Evolutionary conservation across 129 eudicot species (phyloP), one percentile per base, ranked within the genome.

Genomic region (Artemisia tridentata): DNA sequence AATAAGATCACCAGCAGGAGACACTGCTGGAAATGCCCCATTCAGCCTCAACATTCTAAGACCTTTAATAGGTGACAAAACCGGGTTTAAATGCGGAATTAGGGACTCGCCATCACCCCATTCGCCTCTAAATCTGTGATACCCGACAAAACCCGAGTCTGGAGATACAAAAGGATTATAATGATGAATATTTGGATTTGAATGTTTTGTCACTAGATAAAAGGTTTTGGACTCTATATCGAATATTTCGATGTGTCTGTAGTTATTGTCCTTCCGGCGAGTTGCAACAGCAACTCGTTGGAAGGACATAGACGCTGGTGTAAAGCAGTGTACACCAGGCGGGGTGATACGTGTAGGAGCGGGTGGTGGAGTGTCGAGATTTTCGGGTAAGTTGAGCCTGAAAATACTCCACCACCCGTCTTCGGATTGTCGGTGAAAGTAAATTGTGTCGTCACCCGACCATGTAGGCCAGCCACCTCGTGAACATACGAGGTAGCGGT

Each of bases 391-490:
- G 11, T 86, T 82, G 0, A 87, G 18, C 13, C 78, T 51, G 70
- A 76, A 92, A 73, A 88, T 75, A 73, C 96, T 92, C 98, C 96
- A 88, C 96, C 96, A 88, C 0, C 96, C 98, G 60, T 92, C 98
- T 2, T 88, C 95, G 3, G 91, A 77, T 72, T 75, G 86, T 0
- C 96, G 85, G 73, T 92, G 98, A 21, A 92, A 92, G 82, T 78
- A 92, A n/a, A 88, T 23, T 0, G 80, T 80, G 21, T 82, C 47
- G 41, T 92, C 91, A 10, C 91, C 89, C 0, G 78, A 73, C 89
- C 91, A 92, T 11, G 95, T 81, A 18, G 98, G 98, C 98, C 96
- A 92, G 0, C 98, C 96, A 11, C 96, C 96, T 17, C 71, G 86
- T 2, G 82, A 19, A 74, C 84, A 75, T 1, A 86, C 84, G 0